Conservation (phyloP, 371 early-diverging fungal genomes). For the Apophysomyces ossiformis region DNA sequence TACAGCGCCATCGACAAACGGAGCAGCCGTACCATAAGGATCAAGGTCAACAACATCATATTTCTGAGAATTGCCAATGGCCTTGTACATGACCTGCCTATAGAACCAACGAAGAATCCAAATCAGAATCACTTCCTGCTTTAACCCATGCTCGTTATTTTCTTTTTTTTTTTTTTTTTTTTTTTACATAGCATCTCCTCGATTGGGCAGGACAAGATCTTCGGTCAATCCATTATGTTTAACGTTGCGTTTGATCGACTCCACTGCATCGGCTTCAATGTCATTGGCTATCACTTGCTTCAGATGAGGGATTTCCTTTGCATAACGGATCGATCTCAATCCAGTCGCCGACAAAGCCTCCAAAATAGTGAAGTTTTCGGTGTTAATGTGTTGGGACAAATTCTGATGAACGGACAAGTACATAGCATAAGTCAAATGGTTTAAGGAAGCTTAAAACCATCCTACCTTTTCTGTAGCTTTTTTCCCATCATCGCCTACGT, state of each 20-base stretch:
- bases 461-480: slow-evolving; percentile 32
- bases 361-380: slow-evolving; percentile 74
- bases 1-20: slow-evolving; percentile 97
- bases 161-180: no score
- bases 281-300: slow-evolving; percentile 94
- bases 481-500: slow-evolving; percentile 33
- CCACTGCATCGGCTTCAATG: slow-evolving; percentile 88
- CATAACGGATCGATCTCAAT: slow-evolving; percentile 97
- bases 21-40: slow-evolving; percentile 99
- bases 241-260: slow-evolving; percentile 90
- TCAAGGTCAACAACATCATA: slow-evolving; percentile 95
- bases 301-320: slow-evolving; percentile 92
- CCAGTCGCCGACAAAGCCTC: slow-evolving; percentile 99
- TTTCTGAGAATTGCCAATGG: slow-evolving; percentile 58
- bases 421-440: background rate
- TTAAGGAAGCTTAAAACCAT: background rate
- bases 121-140: no score
- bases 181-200: slow-evolving; percentile 81
- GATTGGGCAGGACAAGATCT: slow-evolving; percentile 76
- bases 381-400: slow-evolving; percentile 25
- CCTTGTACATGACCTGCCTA: slow-evolving; percentile 83
- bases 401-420: background rate
- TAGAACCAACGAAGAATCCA: background rate
- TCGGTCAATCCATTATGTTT: slow-evolving; percentile 80
- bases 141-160: no score